These are phyloP conservation scores for Ophiostoma perfectum DNA, from an alignment of 2,329 filamentous ascomycete species.

Conservation along the genomic window DNA sequence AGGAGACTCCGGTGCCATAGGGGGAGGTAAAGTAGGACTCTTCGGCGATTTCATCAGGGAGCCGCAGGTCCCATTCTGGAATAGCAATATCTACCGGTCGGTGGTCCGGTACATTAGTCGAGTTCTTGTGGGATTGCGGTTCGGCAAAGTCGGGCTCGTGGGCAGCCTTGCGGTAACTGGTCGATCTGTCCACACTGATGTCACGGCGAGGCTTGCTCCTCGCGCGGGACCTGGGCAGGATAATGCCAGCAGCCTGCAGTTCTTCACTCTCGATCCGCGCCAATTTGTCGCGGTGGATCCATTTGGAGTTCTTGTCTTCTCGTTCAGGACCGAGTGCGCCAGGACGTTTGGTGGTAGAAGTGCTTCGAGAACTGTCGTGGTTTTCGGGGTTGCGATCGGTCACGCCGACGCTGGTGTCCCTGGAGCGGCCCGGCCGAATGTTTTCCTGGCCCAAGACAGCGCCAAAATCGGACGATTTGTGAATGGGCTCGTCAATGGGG, in stretches of 20 bases:
- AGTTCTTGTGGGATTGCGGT: constrained; percentile 44
- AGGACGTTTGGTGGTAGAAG: constrained; percentile 26
- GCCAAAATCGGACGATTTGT: constrained; percentile 23
- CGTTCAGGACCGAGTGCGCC: constrained; percentile 32
- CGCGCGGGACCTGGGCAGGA: constrained; percentile 50
- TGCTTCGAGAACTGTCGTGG: background rate
- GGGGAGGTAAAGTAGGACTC: constrained; percentile 51
- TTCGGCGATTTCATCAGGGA: constrained; percentile 70
- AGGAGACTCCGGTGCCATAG: constrained; percentile 56
- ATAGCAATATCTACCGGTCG: constrained; percentile 39
- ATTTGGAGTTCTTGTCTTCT: constrained; percentile 61
- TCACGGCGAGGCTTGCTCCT: constrained; percentile 35
- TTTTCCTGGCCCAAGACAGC: constrained; percentile 28
- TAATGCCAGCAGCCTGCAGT: constrained; percentile 70
- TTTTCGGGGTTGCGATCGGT: background rate
- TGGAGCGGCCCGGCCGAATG: constrained; percentile 38
- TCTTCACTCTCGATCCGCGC: constrained; percentile 76
- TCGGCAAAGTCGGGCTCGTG: constrained; percentile 33
- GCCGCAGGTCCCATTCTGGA: constrained; percentile 65
- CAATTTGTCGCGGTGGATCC: constrained; percentile 82
- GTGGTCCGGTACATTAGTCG: constrained; percentile 35
- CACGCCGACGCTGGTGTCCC: constrained; percentile 28
- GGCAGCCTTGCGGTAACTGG: constrained; percentile 33
- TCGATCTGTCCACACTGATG: constrained; percentile 31
- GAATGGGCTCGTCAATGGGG: background rate